Base-by-base conservation (phyloP, 148 eudicot species). In the Rhododendron williamsianum region DNA sequence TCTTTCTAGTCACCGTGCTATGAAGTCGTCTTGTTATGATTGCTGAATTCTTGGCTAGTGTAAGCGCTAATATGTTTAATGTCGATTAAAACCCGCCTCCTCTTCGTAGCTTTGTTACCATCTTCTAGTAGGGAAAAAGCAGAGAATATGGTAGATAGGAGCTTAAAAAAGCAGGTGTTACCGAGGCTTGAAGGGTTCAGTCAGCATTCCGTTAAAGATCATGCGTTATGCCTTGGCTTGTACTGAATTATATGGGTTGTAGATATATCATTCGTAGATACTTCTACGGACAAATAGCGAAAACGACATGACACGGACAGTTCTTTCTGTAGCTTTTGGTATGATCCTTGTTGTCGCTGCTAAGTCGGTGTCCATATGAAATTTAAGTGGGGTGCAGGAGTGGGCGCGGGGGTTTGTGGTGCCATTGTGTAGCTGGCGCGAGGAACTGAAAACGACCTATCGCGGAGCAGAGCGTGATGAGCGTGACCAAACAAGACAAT, bases 391-490 rank as follows among this genome's bases (percentile, higher is more conserved):
- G 6, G 21, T 33, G 35, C 41, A 56, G 63, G 23, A 56, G 63
- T 60, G 67, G 13, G 71, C 45, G 45, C 43, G 30, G 9, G 9
- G 30, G 12, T 8, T 23, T 3, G 27, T n/a, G 12, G 30, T 65
- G 27, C 30, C 71, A 65, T n/a, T 65, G 49, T 41, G 0, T 38
- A 6, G 71, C 3, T 56, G 72, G 49, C 35, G 15, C 0, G 30
- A 43, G 84, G 81, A 21, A n/a, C 18, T 9, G 89, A 89, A 80
- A 23, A 84, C 27, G 91, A 89, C 86, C 27, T 41, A 1, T 87
- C 86, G 60, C 51, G 46, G 81, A 84, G 87, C 90, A 89, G 71
- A 89, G 85, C 65, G 88, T 81, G 51, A 85, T 82, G 90, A 89
- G 33, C 3, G 78, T 84, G 90, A 89, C 88, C 48, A 25, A 43